These are phyloP conservation scores for Myxozyma monticola DNA, from an alignment of 805 yeast genomes.

Conservation along the genomic window DNA sequence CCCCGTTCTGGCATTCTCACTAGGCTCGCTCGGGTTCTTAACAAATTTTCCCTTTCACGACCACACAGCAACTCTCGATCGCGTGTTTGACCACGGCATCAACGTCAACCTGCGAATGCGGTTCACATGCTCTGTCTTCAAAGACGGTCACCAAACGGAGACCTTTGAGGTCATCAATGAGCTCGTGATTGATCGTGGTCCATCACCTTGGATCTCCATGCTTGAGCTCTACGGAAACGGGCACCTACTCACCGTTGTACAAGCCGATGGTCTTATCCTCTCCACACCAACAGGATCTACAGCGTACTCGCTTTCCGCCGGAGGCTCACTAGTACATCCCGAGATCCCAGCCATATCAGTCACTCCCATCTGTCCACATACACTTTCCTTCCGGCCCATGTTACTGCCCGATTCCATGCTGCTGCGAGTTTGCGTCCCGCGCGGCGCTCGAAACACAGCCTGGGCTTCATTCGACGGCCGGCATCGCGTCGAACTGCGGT, in stretches of 20 bases:
- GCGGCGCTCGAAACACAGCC: conserved; percentile 79
- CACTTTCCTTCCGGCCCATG: conserved; percentile 88
- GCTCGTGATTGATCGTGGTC: conserved; percentile 88
- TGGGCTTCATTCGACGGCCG: conserved; percentile 98
- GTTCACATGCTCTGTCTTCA: conserved; percentile 73
- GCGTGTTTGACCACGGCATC: conserved; percentile 68
- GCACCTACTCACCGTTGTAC: conserved; percentile 79
- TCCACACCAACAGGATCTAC: conserved; percentile 97
- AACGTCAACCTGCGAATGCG: conserved; percentile 81
- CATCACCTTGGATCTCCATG: conserved; percentile 87
- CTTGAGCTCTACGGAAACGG: conserved; percentile 88
- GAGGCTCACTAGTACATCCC: conserved; percentile 93
- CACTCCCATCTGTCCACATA: conserved; percentile 96
- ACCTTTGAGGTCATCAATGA: conserved; percentile 76
- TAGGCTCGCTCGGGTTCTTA: conserved; percentile 90
- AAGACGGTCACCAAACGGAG: conserved; percentile 41
- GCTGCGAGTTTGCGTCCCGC: conserved; percentile 77
- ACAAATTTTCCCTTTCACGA: conserved; percentile 72
- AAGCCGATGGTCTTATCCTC: conserved; percentile 89
- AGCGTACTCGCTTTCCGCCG: conserved; percentile 91
- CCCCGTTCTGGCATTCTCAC: conserved; percentile 67
- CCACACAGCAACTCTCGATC: conserved; percentile 58
- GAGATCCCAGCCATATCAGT: conserved; percentile 89
- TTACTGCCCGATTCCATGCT: conserved; percentile 91
- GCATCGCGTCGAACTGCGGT: conserved; percentile 71